Conservation (phyloP, 441 rosid genomes). For the Macaranga tanarius region DNA sequence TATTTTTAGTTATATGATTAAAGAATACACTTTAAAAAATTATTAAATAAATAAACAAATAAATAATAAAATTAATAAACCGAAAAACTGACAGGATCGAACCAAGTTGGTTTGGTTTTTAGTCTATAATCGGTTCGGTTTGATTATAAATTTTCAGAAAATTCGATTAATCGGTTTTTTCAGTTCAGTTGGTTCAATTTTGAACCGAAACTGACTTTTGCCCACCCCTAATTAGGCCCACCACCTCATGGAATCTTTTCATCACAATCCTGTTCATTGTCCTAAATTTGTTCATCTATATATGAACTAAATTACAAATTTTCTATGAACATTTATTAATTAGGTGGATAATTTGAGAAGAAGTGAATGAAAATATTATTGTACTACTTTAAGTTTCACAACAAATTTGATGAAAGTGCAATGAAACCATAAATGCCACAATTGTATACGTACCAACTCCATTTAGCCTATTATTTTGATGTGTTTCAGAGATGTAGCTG, state of each 20-base stretch:
- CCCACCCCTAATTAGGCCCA: slow-evolving; percentile 22
- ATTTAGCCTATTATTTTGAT: not conserved
- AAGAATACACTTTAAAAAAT: too few relatives aligned
- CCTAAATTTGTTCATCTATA: not conserved
- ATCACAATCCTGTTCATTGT: not conserved
- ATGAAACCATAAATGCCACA: not conserved
- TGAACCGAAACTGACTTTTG: too few relatives aligned
- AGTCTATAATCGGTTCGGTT: too few relatives aligned
- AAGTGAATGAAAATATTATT: not conserved
- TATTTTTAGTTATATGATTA: too few relatives aligned
- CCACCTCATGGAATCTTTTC: slow-evolving; percentile 2
- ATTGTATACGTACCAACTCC: not conserved
- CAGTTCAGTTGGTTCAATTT: too few relatives aligned
- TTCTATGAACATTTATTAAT: not conserved
- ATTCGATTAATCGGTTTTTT: too few relatives aligned
- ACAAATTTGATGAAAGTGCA: not conserved
- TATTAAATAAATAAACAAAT: too few relatives aligned
- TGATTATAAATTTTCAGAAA: too few relatives aligned
- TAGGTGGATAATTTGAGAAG: not conserved
- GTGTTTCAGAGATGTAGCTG: not conserved
- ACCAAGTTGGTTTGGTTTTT: too few relatives aligned
- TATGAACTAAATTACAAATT: not conserved
- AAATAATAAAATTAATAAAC: too few relatives aligned
- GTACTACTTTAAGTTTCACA: not conserved
- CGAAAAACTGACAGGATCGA: too few relatives aligned